A percentile compares a stretch with the other conserved stretches of the same genome.
Conservation (phyloP, 371 early-diverging fungal genomes). For the Circinella umbellata region DNA sequence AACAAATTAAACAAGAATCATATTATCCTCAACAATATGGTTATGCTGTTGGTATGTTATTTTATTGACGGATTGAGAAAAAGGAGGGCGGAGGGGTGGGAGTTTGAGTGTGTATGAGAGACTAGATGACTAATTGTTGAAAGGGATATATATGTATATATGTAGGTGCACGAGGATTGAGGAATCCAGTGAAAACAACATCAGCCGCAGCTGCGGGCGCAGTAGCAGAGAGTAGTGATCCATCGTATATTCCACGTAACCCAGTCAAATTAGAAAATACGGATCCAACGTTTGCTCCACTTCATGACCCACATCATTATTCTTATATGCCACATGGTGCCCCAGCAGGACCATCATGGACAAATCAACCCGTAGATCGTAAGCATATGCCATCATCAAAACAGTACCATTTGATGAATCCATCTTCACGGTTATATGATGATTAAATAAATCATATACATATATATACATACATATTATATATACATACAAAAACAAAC, state of each 20-base stretch:
- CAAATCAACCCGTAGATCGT: constrained; percentile 1
- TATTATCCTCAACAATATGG: constrained; percentile 5
- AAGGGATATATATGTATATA: not conserved
- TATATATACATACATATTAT: no score
- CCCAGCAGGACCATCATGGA: constrained; percentile 1
- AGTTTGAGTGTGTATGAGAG: no score
- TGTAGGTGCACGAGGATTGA: constrained; percentile 4
- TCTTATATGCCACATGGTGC: constrained; percentile 8
- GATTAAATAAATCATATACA: not conserved
- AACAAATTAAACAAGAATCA: not conserved
- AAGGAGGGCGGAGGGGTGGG: not conserved
- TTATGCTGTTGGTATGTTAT: constrained; percentile 5
- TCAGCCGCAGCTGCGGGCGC: not conserved
- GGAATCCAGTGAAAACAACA: constrained; percentile 1
- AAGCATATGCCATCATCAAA: constrained; percentile 11
- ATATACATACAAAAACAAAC: no score
- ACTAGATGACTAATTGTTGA: no score
- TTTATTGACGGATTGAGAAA: not conserved
- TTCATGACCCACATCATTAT: constrained; percentile 9
- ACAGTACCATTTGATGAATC: constrained; percentile 19
- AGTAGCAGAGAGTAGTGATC: constrained; percentile 2
- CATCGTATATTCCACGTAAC: constrained; percentile 11
- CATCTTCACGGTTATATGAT: constrained; percentile 13
- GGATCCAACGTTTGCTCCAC: constrained; percentile 9
- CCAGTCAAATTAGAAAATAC: constrained; percentile 4